Base-by-base conservation (phyloP, 2,329 filamentous ascomycete genomes). In the Fusarium concolor region DNA sequence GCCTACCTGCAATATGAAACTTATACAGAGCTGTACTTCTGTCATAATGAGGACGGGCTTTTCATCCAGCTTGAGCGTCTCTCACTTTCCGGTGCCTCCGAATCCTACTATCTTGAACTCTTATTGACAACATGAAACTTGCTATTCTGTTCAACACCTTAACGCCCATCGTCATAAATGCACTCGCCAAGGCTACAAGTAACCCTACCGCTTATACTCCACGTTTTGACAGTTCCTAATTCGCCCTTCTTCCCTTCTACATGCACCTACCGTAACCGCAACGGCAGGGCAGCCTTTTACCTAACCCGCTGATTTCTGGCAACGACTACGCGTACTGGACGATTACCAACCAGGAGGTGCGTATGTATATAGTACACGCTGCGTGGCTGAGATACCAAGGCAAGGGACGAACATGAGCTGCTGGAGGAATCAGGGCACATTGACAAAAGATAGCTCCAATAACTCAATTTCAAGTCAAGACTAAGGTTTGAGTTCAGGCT, bases 181-280 rank as follows among this genome's bases (percentile, higher is more conserved):
- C 12, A 29, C 46, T 47, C 33, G 65, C 65, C 65, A 68, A 68
- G 65, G 49, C 62, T 61, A 31, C 50, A 68, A 59, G 44, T 59
- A 64, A 68, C 65, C 65, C 55, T 68, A 65, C 64, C 51, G 43
- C 54, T 35, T 33, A 45, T 66, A 61, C 51, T 62, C 54, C 60
- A 62, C 61, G 60, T 55, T 66, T 61, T 60, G 42, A 57, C 52
- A 47, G 41, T 52, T 68, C 39, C 51, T 51, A 62, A 58, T 54
- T 58, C 43, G 41, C 47, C 35, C 28, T 43, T 54, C 59, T 44
- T 43, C 62, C 26, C 31, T 62, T 67, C 50, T 59, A 41, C 39
- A 47, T 43, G 24, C 24, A 26, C 22, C 22, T 43, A 33, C 41
- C 51, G 54, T 18, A 31, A 31, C 29, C 29, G 29, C 11, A 53